These are phyloP conservation scores for Brassica nigra DNA, from an alignment of 345 rosid species.

Conservation along the genomic window DNA sequence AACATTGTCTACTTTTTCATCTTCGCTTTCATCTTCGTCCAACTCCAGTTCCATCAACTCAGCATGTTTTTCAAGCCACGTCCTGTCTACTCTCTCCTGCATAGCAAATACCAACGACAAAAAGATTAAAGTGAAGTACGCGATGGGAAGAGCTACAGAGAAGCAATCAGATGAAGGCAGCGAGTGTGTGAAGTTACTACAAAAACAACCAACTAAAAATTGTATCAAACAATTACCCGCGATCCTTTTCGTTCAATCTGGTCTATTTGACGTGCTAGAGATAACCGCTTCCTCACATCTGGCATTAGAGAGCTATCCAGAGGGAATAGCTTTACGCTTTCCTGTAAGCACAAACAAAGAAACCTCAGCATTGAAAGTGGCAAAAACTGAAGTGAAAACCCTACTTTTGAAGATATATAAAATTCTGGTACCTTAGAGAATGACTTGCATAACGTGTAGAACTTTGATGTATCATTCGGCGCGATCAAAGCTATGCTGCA, in stretches of 20 bases:
- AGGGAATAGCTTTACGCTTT: conserved; percentile 78
- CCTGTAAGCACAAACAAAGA: conserved; percentile 54
- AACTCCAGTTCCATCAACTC: conserved; percentile 68
- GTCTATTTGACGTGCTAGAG: conserved; percentile 92
- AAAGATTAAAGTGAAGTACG: neutral
- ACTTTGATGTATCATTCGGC: conserved; percentile 75
- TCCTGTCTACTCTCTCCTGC: conserved; percentile 79
- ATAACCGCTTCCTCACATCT: conserved; percentile 77
- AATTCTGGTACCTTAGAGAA: conserved; percentile 69
- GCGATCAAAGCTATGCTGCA: conserved; percentile 91
- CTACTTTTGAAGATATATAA: neutral
- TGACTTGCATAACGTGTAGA: conserved; percentile 84
- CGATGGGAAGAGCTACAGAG: conserved; percentile 7
- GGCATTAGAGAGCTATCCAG: conserved; percentile 83
- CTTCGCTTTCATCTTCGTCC: conserved; percentile 85
- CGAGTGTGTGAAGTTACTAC: neutral
- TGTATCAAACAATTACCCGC: conserved; percentile 52
- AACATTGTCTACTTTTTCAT: conserved; percentile 67
- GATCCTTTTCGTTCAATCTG: conserved; percentile 73
- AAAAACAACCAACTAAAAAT: neutral
- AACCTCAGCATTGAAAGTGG: conserved; percentile 27
- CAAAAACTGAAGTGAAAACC: conserved; percentile 1
- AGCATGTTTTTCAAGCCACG: conserved; percentile 83
- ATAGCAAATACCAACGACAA: conserved; percentile 24
- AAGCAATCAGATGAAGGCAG: conserved; percentile 10